These are phyloP conservation scores for Ceratobasidium sp. DNA, from an alignment of 1,284 basidiomycete species.

Conservation along the genomic window DNA sequence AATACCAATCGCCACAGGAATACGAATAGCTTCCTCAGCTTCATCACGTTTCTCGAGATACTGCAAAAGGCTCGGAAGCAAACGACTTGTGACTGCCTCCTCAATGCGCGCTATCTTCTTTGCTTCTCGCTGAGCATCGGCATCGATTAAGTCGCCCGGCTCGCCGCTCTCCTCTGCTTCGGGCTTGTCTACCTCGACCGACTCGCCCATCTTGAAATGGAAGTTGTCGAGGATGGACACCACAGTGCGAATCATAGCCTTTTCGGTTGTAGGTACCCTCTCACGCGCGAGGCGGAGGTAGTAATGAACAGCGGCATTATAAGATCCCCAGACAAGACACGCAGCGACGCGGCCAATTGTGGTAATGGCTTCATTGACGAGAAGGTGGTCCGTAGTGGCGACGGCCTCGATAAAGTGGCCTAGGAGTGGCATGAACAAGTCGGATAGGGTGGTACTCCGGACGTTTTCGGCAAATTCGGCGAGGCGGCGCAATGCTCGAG, in stretches of 20 bases:
- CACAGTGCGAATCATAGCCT: constrained; percentile 84
- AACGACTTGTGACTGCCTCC: constrained; percentile 75
- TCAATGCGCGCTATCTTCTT: constrained; percentile 57
- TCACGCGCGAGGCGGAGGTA: constrained; percentile 79
- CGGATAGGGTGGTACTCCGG: constrained; percentile 75
- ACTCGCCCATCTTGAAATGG: constrained; percentile 83
- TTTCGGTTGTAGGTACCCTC: constrained; percentile 72
- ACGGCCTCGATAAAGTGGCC: constrained; percentile 80
- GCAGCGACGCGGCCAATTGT: constrained; percentile 78
- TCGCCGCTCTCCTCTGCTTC: constrained; percentile 47
- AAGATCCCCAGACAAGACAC: constrained; percentile 83
- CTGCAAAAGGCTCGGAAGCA: constrained; percentile 77
- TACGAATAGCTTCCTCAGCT: constrained; percentile 80
- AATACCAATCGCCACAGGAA: constrained; percentile 89
- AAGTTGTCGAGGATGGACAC: constrained; percentile 91
- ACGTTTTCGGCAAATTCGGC: constrained; percentile 76
- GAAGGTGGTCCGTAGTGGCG: constrained; percentile 81
- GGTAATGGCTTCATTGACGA: constrained; percentile 89
- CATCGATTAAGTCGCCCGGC: constrained; percentile 45
- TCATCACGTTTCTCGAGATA: constrained; percentile 87
- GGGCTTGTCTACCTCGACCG: constrained; percentile 42
- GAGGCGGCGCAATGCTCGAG: constrained; percentile 85
- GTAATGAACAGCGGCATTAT: constrained; percentile 80
- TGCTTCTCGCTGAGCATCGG: constrained; percentile 36
- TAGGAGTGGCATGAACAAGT: constrained; percentile 88